Base-by-base conservation (phyloP, 1,139 yeast genomes). In the Candida pseudocylindracea region DNA sequence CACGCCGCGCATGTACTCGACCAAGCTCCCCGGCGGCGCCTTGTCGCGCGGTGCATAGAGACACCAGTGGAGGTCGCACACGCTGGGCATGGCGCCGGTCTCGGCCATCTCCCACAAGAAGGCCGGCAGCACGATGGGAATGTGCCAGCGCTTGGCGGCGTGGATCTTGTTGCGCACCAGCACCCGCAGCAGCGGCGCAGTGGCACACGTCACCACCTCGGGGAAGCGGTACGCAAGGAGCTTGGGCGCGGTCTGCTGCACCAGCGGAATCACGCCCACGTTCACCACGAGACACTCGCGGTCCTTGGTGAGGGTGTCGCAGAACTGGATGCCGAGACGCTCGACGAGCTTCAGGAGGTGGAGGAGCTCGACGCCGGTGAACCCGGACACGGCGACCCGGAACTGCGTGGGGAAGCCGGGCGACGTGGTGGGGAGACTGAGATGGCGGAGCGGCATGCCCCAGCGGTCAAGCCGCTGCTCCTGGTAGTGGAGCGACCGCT, bases 301-400 rank as follows among this genome's bases (percentile, higher is more conserved):
- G 9, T 61, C 54, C 12, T 62, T 50, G 7, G 68, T 65, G 35
- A 83, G 55, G 3, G 64, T 57, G 4, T 65, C 64, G 39, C 63
- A 51, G 38, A 64, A 52, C 34, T 57, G 50, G 47, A 72, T 58
- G 10, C 79, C 57, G 51, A 71, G 41, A n/a, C 57, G 47, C 28
- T 53, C 44, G 10, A 80, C 55, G 33, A 85, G 55, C 42, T 76
- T 74, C 12, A 66, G 70, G 8, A 80, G 44, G 50, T 85, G 96
- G 30, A 80, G 53, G 26, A 73, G 55, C 46, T 85, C 95, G 12
- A 81, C 69, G 0, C 93, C 95, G 10, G 70, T 63, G 44, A 78
- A 85, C 6, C 96, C 96, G 1, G 91, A 67, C 2, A 79, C 59
- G 38, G 79, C 66, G 1, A 83, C 56, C 32, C 60, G 60, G 38